Base-by-base conservation (phyloP, 2,329 filamentous ascomycete genomes). In the Blastomyces silverae region DNA sequence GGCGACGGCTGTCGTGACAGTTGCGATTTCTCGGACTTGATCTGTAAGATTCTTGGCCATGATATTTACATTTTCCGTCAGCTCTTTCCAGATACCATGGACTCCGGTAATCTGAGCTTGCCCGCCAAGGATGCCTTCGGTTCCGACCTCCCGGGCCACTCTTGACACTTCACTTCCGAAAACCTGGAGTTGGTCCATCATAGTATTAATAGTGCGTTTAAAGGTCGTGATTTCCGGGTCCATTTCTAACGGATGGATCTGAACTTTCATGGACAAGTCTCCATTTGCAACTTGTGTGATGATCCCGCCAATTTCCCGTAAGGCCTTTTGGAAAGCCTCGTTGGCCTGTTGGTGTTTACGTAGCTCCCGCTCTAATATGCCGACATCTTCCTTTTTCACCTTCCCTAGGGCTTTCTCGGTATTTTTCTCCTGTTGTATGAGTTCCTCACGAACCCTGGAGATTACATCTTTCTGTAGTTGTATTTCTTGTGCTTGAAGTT, bases 291-390 rank as follows among this genome's bases (percentile, higher is more conserved):
- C 94, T 67, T 93, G 92, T 28, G 94, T 97, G 72, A 97, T 91
- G 71, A 99, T 97, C 74, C 93, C 94, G 71, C 94, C 94, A 70
- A 99, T 97, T 77, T 99, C 94, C 69, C 92, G 87, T 44, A 99
- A 81, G 13, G 94, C 94, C 78, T 97, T 97, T 76, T 97, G 92
- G 84, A 97, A 99, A 71, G 94, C 95, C 78, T 96, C 88, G 78
- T 99, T 99, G 74, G 95, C 94, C 79, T 97, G 94, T 76, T 96
- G 92, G 74, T 97, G 92, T 79, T 97, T 97, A 82, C 90, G 92
- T 66, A 99, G 83, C 78, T 99, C 94, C 66, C 93, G 87, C 79
- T 97, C 93, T 52, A 97, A 83, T 46, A 91, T 88, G 63, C 90
- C 89, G 68, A 97, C 93, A 70, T 94, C 92, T 76, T 92, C 88